Base-by-base conservation (phyloP, 1,284 basidiomycete genomes). In the Entoloma clypeatum region DNA sequence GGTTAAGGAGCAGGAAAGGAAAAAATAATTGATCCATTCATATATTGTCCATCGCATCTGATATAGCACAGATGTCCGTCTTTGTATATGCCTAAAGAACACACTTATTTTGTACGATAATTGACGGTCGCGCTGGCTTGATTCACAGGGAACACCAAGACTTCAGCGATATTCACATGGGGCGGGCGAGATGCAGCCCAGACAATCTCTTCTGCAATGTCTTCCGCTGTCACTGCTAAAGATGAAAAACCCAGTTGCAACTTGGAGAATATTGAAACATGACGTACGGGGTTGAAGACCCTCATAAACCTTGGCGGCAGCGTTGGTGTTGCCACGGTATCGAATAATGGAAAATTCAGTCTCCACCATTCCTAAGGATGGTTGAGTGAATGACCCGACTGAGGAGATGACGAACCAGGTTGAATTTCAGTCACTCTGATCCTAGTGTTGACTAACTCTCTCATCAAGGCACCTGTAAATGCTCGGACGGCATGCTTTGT, bases 201-300 rank as follows among this genome's bases (percentile, higher is more conserved):
- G 8, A 97, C 92, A 56, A 99, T 95, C 64, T 99, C 92, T 64
- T 99, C 94, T 1, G 95, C 95, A 39, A 95, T 86, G 59, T 95
- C 92, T 44, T 83, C 72, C 7, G 85, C 84, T 2, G 77, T 75
- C 58, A 92, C 86, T 81, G 62, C 55, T 39, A 31, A 28, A 37
- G 41, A 41, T 35, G 16, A 30, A 31, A 23, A 31, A 28, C 36
- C 2, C 24, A 21, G 36, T 25, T 32, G 37, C 25, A 30, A 33
- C 14, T 11, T 8, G 34, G 24, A 34, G 23, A 37, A 41, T 3
- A 5, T 19, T 11, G 7, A 13, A 16, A 28, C 17, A 25, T 5
- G 4, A 69, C 83, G 62, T 57, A 89, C 87, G 60, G 43, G 90
- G 90, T 48, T 86, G 70, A 28, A 94, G 58, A 25, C 92, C 92